A percentile compares a stretch with the other conserved stretches of the same genome.
Conservation (phyloP, 768 basidiomycete species). For the Phlegmacium glaucopus region DNA sequence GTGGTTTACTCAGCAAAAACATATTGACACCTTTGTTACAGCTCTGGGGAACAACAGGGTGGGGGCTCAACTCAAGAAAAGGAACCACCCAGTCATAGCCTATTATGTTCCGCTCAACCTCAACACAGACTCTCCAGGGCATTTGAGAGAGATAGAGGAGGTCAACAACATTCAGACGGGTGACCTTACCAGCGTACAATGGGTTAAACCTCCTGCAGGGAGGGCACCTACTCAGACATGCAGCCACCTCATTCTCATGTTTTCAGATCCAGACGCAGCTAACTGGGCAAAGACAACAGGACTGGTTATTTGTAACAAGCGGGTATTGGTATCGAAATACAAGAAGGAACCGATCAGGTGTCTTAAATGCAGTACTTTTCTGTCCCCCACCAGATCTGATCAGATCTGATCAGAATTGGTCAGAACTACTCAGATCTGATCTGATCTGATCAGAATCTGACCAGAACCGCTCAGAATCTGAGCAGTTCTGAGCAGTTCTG, state of each 20-base stretch:
- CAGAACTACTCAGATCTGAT: too few relatives aligned
- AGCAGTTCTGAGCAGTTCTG: too few relatives aligned
- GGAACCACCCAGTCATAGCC: slow-evolving; percentile 7
- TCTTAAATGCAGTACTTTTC: too few relatives aligned
- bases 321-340: neutral
- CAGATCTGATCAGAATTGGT: too few relatives aligned
- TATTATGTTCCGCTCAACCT: slow-evolving; percentile 3
- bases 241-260: slow-evolving; percentile 10
- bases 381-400: too few relatives aligned
- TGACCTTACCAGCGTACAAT: slow-evolving; percentile 1
- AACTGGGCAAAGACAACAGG: slow-evolving; percentile 11
- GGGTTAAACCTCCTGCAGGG: slow-evolving; percentile 10
- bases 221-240: neutral
- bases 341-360: slow-evolving; percentile 10
- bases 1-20: too few relatives aligned
- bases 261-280: slow-evolving; percentile 5
- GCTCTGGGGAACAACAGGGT: too few relatives aligned
- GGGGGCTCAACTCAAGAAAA: neutral
- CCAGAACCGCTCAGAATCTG: too few relatives aligned
- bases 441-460: too few relatives aligned
- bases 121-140: slow-evolving; percentile 1
- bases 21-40: too few relatives aligned
- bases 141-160: slow-evolving; percentile 3
- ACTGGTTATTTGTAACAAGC: slow-evolving; percentile 1
- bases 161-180: too few relatives aligned